Conservation (phyloP, 495 filamentous ascomycete genomes). For the Zalerion maritima region DNA sequence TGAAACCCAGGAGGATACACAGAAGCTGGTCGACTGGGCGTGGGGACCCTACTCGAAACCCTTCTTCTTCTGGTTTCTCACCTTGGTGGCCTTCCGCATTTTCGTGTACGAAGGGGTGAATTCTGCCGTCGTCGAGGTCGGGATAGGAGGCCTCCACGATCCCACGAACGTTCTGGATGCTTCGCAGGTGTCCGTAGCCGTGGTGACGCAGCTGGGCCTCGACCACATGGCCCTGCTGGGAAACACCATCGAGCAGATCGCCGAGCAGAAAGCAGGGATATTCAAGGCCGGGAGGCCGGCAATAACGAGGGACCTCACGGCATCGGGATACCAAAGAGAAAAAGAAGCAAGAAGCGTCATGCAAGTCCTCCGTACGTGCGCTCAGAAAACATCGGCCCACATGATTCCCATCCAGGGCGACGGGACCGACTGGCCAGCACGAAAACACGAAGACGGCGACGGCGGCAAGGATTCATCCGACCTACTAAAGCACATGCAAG, state of each 20-base stretch:
- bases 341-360: constrained; percentile 14
- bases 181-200: constrained; percentile 20
- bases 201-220: constrained; percentile 31
- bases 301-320: constrained; percentile 20
- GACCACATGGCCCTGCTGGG: constrained; percentile 38
- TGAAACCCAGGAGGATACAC: constrained; percentile 5
- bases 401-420: constrained; percentile 20
- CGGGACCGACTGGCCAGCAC: too few relatives aligned
- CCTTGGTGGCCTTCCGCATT: constrained; percentile 27
- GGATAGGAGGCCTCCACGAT: constrained; percentile 38
- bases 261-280: constrained; percentile 39
- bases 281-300: constrained; percentile 25
- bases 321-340: too few relatives aligned
- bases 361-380: constrained; percentile 23
- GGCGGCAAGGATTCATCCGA: too few relatives aligned
- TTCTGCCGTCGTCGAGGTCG: constrained; percentile 31
- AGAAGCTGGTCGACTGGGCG: too few relatives aligned
- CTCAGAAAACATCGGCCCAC: constrained; percentile 16
- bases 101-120: constrained; percentile 28
- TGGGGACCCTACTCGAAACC: constrained; percentile 33
- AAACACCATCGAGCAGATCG: constrained; percentile 29
- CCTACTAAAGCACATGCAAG: too few relatives aligned
- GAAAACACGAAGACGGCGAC: too few relatives aligned
- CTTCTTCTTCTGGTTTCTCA: constrained; percentile 43
- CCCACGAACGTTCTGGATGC: constrained; percentile 29